phyloP scores from a whole-genome alignment of 495 filamentous ascomycete genomes.

The Penicillium odoratum region DNA sequence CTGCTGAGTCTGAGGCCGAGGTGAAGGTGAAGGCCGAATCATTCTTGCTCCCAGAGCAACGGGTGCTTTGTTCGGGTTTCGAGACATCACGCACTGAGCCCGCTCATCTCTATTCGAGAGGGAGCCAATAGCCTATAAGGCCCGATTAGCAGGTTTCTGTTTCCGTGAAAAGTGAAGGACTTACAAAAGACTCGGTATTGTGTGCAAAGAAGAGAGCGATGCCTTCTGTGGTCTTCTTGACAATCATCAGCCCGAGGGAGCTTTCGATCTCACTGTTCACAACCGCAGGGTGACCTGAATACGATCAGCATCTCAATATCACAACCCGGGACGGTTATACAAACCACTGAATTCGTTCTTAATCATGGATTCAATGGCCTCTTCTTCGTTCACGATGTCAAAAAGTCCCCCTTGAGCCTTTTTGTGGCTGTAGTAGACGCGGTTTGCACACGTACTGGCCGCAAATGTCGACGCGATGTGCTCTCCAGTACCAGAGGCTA shows the following conservation, averaged over 20 bases:
- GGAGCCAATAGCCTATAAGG: conserved; percentile 68
- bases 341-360: conserved; percentile 74
- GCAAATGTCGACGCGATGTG: conserved; percentile 93
- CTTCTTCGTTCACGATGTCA: conserved; percentile 66
- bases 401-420: conserved; percentile 59
- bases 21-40: conserved; percentile 15
- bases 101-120: conserved; percentile 74
- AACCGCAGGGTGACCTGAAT: conserved; percentile 70
- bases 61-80: conserved; percentile 43
- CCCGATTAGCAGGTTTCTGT: conserved; percentile 12
- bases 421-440: conserved; percentile 66
- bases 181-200: conserved; percentile 86
- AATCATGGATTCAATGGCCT: conserved; percentile 70
- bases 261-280: conserved; percentile 65
- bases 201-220: conserved; percentile 83
- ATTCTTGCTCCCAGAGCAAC: conserved; percentile 43
- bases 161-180: conserved; percentile 14
- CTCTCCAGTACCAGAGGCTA: conserved; percentile 93
- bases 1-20: conserved; percentile 7
- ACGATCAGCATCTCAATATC: conserved; percentile 18
- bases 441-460: conserved; percentile 72
- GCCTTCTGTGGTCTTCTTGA: conserved; percentile 72
- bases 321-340: conserved; percentile 3
- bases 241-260: conserved; percentile 79
- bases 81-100: conserved; percentile 82